Evolutionary conservation across 2,329 filamentous ascomycete species (phyloP).

Genomic region (Trichoderma arundinaceum): DNA sequence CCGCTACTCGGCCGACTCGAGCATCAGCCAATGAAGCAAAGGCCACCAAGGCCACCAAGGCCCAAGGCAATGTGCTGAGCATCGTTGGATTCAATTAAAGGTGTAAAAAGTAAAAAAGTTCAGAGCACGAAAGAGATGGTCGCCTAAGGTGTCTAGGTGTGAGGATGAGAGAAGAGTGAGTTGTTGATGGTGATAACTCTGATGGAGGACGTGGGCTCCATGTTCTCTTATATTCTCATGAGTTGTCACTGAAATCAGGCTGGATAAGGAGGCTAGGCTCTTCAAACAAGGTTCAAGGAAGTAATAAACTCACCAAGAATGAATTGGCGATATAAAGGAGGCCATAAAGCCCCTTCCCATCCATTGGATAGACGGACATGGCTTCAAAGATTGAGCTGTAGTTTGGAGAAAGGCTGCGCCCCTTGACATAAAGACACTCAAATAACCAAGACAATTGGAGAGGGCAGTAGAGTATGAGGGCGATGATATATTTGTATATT

Average conservation of each 20-base stretch:
- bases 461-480: neutral
- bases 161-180: neutral
- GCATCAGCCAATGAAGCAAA: conserved; percentile 40
- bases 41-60: conserved; percentile 39
- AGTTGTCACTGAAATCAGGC: too few species aligned
- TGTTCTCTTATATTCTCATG: conserved; percentile 20
- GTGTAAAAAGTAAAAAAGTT: neutral
- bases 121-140: too few species aligned
- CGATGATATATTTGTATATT: neutral
- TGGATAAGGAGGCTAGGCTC: too few species aligned
- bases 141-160: neutral
- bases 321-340: conserved; percentile 28
- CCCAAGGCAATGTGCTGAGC: conserved; percentile 39
- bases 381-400: neutral
- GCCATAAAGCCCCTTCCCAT: neutral
- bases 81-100: neutral
- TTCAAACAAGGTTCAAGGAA: neutral
- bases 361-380: neutral
- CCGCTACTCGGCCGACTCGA: conserved; percentile 35
- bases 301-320: conserved; percentile 2
- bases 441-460: neutral
- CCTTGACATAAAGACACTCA: neutral
- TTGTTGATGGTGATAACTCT: neutral
- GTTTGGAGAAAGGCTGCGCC: neutral
- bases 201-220: neutral